Conservation (phyloP, 306 rosid genomes). For the Lotus japonicus region DNA sequence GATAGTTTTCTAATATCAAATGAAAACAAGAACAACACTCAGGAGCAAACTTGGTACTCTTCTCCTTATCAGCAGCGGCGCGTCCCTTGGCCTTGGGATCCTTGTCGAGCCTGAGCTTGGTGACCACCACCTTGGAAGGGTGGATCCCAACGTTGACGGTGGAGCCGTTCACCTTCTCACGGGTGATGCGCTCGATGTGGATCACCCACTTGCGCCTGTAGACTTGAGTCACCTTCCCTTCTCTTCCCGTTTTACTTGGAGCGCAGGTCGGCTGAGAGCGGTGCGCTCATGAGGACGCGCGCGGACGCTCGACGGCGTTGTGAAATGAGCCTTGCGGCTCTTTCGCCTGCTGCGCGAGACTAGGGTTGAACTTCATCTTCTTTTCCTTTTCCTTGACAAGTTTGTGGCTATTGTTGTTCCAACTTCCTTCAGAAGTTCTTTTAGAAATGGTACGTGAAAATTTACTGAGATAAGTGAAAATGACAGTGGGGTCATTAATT, state of each 20-base stretch:
- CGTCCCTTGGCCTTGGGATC: too few relatives aligned
- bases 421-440: too few relatives aligned
- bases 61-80: too few relatives aligned
- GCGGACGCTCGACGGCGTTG: slow-evolving; percentile 84
- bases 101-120: too few relatives aligned
- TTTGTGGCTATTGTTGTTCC: too few relatives aligned
- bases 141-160: slow-evolving; percentile 82
- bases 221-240: slow-evolving; percentile 80
- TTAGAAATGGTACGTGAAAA: too few relatives aligned
- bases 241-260: slow-evolving; percentile 90
- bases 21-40: too few relatives aligned
- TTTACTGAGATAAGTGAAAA: too few relatives aligned
- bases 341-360: slow-evolving; percentile 82
- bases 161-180: slow-evolving; percentile 88
- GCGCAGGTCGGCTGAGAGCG: too few relatives aligned
- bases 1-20: too few relatives aligned
- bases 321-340: slow-evolving; percentile 87
- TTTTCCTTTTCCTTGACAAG: background rate
- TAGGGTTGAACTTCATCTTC: slow-evolving; percentile 71
- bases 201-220: slow-evolving; percentile 84
- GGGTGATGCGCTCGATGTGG: slow-evolving; percentile 79
- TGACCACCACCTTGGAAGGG: slow-evolving; percentile 66
- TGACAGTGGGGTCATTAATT: too few relatives aligned
- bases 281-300: slow-evolving; percentile 78
- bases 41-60: too few relatives aligned